A percentile compares a stretch with the other conserved stretches of the same genome.
These are phyloP conservation scores for Spatholobus suberectus DNA, from an alignment of 306 rosid genomes.

Conservation along the genomic window DNA sequence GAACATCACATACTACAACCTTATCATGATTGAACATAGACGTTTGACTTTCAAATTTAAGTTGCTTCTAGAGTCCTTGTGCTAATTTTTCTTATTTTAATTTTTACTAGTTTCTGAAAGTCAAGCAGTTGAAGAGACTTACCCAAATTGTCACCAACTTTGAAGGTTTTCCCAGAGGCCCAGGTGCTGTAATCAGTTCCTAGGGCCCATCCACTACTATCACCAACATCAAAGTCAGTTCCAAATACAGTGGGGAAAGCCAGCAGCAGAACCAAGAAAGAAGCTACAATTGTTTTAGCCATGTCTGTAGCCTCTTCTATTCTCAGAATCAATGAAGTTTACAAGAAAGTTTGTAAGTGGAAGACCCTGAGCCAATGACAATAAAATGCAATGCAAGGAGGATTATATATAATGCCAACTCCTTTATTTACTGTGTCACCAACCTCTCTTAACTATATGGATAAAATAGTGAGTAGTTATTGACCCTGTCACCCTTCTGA, in stretches of 20 bases:
- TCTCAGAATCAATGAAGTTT: background rate
- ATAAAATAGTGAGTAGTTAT: slow-evolving; percentile 45
- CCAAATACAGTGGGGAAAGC: slow-evolving; percentile 57
- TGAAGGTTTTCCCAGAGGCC: slow-evolving; percentile 59
- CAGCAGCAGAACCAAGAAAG: slow-evolving; percentile 57
- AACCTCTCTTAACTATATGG: background rate
- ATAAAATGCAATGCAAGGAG: background rate
- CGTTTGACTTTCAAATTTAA: background rate
- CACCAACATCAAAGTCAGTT: slow-evolving; percentile 62
- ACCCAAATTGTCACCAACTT: slow-evolving; percentile 71
- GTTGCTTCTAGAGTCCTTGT: background rate
- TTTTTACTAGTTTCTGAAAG: background rate
- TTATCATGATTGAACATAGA: background rate
- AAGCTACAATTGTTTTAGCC: slow-evolving; percentile 53
- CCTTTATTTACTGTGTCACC: slow-evolving; percentile 21
- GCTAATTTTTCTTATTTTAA: background rate
- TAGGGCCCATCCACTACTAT: slow-evolving; percentile 40
- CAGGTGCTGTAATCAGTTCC: slow-evolving; percentile 42
- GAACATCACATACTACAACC: background rate
- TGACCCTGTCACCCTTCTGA: slow-evolving; percentile 28
- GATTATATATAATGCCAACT: slow-evolving; percentile 35
- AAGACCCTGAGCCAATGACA: slow-evolving; percentile 22
- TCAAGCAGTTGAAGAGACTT: background rate
- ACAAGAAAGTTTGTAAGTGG: background rate
- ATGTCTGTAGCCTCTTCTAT: slow-evolving; percentile 28